Conservation (phyloP, 441 rosid species). For the Geranium incanum region DNA sequence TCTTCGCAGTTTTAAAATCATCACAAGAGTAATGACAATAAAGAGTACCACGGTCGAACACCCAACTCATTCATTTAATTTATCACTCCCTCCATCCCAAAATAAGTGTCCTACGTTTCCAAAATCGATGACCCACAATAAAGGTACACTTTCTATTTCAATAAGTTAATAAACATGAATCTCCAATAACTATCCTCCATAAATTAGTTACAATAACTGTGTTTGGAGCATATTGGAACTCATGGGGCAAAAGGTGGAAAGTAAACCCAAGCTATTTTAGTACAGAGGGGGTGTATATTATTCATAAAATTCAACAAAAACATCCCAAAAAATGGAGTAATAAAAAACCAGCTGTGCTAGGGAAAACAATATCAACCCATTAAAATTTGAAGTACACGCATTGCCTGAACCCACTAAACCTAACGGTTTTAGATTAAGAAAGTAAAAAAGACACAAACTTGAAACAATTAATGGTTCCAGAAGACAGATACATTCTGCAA, state of each 20-base stretch:
- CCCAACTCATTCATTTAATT: too few relatives aligned
- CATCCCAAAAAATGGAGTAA: neutral
- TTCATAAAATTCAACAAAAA: neutral
- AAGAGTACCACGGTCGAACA: neutral
- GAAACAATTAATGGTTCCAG: neutral
- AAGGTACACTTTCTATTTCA: too few relatives aligned
- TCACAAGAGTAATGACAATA: neutral
- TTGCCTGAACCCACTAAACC: neutral
- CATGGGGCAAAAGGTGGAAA: too few relatives aligned
- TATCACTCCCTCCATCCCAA: neutral
- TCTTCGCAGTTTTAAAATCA: neutral
- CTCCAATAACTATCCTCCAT: too few relatives aligned
- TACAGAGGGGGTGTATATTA: too few relatives aligned
- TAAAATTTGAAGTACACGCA: neutral
- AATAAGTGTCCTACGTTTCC: neutral
- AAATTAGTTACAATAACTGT: too few relatives aligned
- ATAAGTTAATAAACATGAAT: too few relatives aligned
- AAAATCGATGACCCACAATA: too few relatives aligned
- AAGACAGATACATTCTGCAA: neutral
- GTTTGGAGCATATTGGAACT: too few relatives aligned
- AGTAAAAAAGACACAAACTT: neutral
- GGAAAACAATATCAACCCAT: neutral
- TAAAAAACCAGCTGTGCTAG: neutral
- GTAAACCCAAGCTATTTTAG: too few relatives aligned
- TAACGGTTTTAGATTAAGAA: neutral